phyloP scores from a whole-genome alignment of 257 asterid species.

The Prunella vulgaris region DNA sequence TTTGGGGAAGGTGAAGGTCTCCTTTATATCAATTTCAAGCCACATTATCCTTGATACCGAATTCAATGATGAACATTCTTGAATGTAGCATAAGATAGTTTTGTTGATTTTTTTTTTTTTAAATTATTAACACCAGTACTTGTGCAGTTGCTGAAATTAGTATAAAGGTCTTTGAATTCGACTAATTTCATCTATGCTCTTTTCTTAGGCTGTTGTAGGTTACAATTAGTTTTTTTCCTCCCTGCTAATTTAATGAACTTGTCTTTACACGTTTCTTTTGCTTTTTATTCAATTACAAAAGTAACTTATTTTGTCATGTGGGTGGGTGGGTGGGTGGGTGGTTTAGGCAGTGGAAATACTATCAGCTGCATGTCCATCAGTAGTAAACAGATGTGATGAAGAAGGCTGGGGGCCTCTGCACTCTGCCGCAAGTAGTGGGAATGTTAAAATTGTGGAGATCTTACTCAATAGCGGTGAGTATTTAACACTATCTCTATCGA shows the following conservation, averaged over 20 bases:
- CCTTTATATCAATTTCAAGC: neutral
- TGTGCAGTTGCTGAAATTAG: neutral
- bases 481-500: neutral
- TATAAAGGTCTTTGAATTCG: neutral
- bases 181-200: neutral
- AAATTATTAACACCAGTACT: neutral
- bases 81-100: neutral
- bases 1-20: neutral
- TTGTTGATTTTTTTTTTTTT: neutral
- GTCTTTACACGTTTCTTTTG: neutral
- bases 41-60: neutral
- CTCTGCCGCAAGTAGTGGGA: slow-evolving; percentile 92
- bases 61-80: neutral
- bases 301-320: neutral
- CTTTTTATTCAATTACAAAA: neutral
- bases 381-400: slow-evolving; percentile 67
- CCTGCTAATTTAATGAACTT: neutral
- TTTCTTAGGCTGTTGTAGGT: neutral
- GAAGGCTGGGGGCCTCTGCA: slow-evolving; percentile 99
- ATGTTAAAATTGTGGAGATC: slow-evolving; percentile 57
- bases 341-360: slow-evolving; percentile 69
- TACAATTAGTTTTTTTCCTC: neutral
- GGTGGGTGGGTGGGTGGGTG: slow-evolving; percentile 30
- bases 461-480: slow-evolving; percentile 57
- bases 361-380: slow-evolving; percentile 53